Evolutionary conservation across 371 early-diverging fungal species (phyloP).

Genomic region (Syncephalastrum sp.): DNA sequence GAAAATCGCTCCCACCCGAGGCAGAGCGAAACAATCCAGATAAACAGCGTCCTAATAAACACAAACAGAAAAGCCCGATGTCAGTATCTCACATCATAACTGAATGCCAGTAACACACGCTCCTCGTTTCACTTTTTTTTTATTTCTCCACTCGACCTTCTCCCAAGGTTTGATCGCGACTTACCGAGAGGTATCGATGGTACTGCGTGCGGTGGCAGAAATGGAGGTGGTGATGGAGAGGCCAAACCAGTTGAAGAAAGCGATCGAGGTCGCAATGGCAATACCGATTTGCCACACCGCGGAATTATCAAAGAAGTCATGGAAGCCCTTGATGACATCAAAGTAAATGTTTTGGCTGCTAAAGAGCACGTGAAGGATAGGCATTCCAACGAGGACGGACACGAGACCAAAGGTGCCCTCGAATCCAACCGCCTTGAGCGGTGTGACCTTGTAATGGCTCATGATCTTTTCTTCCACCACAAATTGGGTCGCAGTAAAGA

Average conservation of each 20-base stretch:
- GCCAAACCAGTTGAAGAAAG: conserved; percentile 95
- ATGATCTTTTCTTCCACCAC: conserved; percentile 94
- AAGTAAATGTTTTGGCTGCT: conserved; percentile 71
- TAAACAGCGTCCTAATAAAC: conserved; percentile 78
- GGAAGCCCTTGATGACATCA: conserved; percentile 74
- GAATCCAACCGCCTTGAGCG: conserved; percentile 89
- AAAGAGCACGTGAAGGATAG: conserved; percentile 71
- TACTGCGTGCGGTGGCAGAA: conserved; percentile 87
- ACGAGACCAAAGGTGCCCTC: conserved; percentile 92
- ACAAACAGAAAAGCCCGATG: background rate
- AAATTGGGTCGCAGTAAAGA: conserved; percentile 92
- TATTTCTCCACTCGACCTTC: background rate
- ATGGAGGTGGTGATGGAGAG: conserved; percentile 85
- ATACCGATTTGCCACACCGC: conserved; percentile 75
- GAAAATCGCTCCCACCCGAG: conserved; percentile 95
- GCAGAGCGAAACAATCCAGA: conserved; percentile 87
- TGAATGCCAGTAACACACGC: background rate
- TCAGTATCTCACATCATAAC: background rate
- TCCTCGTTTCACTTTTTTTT: conserved; percentile 1
- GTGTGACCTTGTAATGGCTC: conserved; percentile 70
- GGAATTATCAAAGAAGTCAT: conserved; percentile 67
- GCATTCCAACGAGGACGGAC: conserved; percentile 69
- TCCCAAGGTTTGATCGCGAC: background rate
- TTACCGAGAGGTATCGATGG: conserved; percentile 90
- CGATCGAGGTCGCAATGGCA: conserved; percentile 83